A percentile compares a stretch with the other conserved stretches of the same genome.
Conservation (phyloP, 2,329 filamentous ascomycete genomes). For the Clarireedia paspali region DNA sequence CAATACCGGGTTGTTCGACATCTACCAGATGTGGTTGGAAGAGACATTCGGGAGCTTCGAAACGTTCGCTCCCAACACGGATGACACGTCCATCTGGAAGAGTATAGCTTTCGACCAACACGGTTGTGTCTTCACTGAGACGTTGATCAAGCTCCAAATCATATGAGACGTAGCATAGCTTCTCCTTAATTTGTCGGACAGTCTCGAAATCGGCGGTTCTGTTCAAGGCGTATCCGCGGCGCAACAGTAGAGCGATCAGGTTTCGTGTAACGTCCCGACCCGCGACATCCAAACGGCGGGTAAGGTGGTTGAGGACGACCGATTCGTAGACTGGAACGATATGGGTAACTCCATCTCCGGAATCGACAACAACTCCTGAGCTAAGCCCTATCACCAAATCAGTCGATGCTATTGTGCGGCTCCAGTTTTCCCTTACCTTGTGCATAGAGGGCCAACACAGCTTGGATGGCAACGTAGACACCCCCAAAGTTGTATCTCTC, state of each 20-base stretch:
- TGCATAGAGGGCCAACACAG: conserved; percentile 89
- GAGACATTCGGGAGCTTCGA: conserved; percentile 94
- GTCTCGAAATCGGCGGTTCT: conserved; percentile 98
- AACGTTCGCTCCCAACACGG: conserved; percentile 90
- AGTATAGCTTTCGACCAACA: conserved; percentile 95
- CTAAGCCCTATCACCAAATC: conserved; percentile 54
- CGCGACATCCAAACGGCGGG: conserved; percentile 85
- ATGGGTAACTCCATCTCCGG: conserved; percentile 95
- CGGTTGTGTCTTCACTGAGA: conserved; percentile 93
- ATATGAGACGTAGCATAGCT: conserved; percentile 98
- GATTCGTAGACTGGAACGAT: conserved; percentile 98
- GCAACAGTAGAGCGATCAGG: conserved; percentile 86
- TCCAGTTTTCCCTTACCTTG: conserved; percentile 55
- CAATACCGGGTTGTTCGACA: conserved; percentile 93
- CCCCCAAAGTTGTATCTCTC: conserved; percentile 94
- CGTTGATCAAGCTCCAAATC: conserved; percentile 94
- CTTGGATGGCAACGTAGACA: conserved; percentile 96
- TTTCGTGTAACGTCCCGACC: conserved; percentile 98
- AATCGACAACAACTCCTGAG: conserved; percentile 96
- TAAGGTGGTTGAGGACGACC: conserved; percentile 94
- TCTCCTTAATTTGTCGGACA: conserved; percentile 98
- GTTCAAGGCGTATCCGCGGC: conserved; percentile 93
- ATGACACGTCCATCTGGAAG: conserved; percentile 94
- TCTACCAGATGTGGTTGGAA: conserved; percentile 98
- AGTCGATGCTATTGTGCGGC: conserved; percentile 10